Base-by-base conservation (phyloP, 805 yeast genomes). In the Suhomyces vadensis region DNA sequence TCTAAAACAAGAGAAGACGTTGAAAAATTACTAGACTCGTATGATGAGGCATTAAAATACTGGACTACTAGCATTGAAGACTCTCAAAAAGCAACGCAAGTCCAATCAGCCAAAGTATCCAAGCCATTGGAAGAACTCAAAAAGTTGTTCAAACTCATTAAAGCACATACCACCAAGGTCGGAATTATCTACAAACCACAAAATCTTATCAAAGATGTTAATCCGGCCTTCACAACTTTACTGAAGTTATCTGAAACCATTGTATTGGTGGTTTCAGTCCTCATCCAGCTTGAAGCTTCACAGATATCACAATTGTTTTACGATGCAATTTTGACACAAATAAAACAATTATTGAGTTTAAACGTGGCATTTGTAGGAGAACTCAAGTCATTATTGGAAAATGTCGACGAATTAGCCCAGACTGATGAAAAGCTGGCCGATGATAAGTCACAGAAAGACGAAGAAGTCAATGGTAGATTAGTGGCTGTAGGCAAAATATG, bases 121-220 rank as follows among this genome's bases (percentile, higher is more conserved):
- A 52, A 67, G 5, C 84, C 87, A 3, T 51, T 79, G 6, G 67
- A 64, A 5, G 95, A 88, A 53, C 54, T 87, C 11, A 61, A 57
- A 4, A 89, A 88, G 57, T 55, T 86, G 5, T 60, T 79, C 14
- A 72, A 77, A 45, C 65, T 88, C 31, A 69, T 84, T 6, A 82
- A 75, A 60, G 90, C 96, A 1, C 90, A 87, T 58, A 73, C 84
- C 2, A 88, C 96, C 2, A 87, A 87, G 58, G 68, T 87, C 5
- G 91, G 90, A 1, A 74, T 85, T 21, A 77, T 84, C 0, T 85
- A 81, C 67, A 81, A 79, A 53, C 82, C 87, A 2, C 81, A 82
- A 1, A 73, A 78, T 35, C 47, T 70, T 20, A 41, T 41, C 19
- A 58, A 57, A 16, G 69, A 67, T 39, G 80, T 85, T 1, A 27